Conservation (phyloP, 139 green algal genomes). For the Spirogloea muscicola region DNA sequence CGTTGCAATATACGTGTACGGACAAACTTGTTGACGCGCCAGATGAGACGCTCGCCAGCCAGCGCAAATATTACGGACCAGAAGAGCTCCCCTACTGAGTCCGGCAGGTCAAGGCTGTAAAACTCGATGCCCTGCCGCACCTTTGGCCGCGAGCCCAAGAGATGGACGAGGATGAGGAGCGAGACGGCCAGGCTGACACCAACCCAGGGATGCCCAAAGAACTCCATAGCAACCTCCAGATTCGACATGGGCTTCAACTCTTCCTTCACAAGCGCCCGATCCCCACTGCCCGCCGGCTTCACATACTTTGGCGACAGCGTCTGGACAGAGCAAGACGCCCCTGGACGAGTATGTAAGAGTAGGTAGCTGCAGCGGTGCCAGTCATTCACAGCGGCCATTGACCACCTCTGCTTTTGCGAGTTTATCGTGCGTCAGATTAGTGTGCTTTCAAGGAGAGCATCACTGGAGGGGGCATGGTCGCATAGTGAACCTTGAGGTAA, state of each 20-base stretch:
- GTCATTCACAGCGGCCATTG: too few species aligned
- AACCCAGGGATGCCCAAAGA: background rate
- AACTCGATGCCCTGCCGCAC: conserved; percentile 4
- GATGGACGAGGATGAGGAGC: conserved; percentile 9
- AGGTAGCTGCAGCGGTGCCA: too few species aligned
- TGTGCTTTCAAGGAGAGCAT: background rate
- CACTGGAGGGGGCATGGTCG: background rate
- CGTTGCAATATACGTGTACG: background rate
- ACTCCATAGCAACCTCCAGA: conserved; percentile 3
- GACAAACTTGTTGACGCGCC: background rate
- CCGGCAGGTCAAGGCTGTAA: conserved; percentile 25
- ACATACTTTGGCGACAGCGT: too few species aligned
- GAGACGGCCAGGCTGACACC: conserved; percentile 8
- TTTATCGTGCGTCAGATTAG: background rate
- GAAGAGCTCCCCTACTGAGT: conserved; percentile 22
- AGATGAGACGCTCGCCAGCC: background rate
- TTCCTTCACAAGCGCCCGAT: background rate
- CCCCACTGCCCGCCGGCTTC: background rate
- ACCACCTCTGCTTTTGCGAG: background rate
- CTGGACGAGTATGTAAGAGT: too few species aligned
- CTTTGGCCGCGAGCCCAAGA: conserved; percentile 2
- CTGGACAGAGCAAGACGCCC: too few species aligned
- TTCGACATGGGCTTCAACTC: conserved; percentile 4
- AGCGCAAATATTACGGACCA: conserved; percentile 23
- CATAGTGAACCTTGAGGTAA: conserved; percentile 32